A percentile compares a stretch with the other conserved stretches of the same genome.
These are phyloP conservation scores for Gyrodon lividus DNA, from an alignment of 768 basidiomycete genomes.

Conservation along the genomic window DNA sequence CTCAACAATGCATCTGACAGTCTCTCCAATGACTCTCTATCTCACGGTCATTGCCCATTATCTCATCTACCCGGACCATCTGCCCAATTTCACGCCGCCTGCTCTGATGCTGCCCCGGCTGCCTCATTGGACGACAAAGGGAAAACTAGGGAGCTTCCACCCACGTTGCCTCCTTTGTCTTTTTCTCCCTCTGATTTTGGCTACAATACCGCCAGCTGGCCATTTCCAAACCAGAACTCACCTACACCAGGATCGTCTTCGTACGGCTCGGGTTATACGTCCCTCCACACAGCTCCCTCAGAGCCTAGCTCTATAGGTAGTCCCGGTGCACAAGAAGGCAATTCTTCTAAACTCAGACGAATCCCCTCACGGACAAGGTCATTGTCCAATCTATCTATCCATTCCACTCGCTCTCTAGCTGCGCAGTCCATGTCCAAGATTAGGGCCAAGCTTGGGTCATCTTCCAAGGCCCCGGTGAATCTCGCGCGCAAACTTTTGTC, in stretches of 20 bases:
- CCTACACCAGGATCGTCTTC: conserved; percentile 33
- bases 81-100: conserved; percentile 9
- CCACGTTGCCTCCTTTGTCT: conserved; percentile 63
- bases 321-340: conserved; percentile 10
- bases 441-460: conserved; percentile 46
- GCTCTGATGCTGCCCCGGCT: conserved; percentile 10
- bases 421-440: conserved; percentile 48
- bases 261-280: conserved; percentile 33
- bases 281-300: conserved; percentile 38
- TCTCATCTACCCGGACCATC: conserved; percentile 29
- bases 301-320: conserved; percentile 14
- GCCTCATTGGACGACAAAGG: conserved; percentile 46
- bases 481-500: conserved; percentile 57
- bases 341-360: conserved; percentile 19
- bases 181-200: conserved; percentile 56
- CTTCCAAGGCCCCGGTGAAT: conserved; percentile 42
- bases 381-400: conserved; percentile 51
- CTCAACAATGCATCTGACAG: neutral
- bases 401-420: conserved; percentile 41
- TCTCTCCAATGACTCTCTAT: conserved; percentile 6
- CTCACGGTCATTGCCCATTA: conserved; percentile 8
- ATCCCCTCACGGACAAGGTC: conserved; percentile 52
- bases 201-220: conserved; percentile 41
- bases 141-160: conserved; percentile 52
- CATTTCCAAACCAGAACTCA: conserved; percentile 26